Percentiles rank a stretch among this genome's conserved stretches.
phyloP scores from a whole-genome alignment of 2,329 filamentous ascomycete species.

The Metarhizium brunneum region DNA sequence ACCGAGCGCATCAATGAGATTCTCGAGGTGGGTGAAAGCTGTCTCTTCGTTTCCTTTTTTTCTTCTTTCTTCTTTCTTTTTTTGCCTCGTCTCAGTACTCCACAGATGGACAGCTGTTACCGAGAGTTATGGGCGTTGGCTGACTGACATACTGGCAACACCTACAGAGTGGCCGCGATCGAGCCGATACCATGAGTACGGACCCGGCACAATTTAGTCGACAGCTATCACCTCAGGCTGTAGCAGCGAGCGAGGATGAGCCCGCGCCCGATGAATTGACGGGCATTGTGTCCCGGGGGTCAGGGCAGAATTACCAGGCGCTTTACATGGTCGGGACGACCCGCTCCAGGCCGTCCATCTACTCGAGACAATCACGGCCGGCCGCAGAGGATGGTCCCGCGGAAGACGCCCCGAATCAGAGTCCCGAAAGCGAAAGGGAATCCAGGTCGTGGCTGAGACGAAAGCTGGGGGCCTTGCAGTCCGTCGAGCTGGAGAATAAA shows the following conservation, averaged over 20 bases:
- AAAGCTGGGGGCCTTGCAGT: constrained; percentile 39
- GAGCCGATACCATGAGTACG: constrained; percentile 30
- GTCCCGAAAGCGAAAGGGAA: constrained; percentile 14
- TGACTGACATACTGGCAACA: constrained; percentile 8
- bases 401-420: neutral
- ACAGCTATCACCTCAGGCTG: neutral
- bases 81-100: neutral
- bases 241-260: constrained; percentile 10
- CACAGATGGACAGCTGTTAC: neutral
- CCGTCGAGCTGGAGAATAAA: constrained; percentile 76
- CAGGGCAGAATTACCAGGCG: constrained; percentile 30
- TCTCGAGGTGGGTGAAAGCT: constrained; percentile 30
- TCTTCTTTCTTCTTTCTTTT: no score
- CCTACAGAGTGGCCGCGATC: constrained; percentile 30
- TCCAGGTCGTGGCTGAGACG: constrained; percentile 39
- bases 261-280: constrained; percentile 31
- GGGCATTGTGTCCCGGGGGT: constrained; percentile 25
- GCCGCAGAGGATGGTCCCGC: constrained; percentile 5
- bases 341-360: constrained; percentile 8
- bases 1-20: constrained; percentile 35
- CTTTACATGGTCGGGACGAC: constrained; percentile 18
- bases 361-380: constrained; percentile 9
- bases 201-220: constrained; percentile 11
- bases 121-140: neutral
- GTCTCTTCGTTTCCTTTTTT: neutral